Evolutionary conservation across 805 yeast genomes (phyloP), one percentile per base, ranked within the genome.

Genomic region (Ogataea naganishii): DNA sequence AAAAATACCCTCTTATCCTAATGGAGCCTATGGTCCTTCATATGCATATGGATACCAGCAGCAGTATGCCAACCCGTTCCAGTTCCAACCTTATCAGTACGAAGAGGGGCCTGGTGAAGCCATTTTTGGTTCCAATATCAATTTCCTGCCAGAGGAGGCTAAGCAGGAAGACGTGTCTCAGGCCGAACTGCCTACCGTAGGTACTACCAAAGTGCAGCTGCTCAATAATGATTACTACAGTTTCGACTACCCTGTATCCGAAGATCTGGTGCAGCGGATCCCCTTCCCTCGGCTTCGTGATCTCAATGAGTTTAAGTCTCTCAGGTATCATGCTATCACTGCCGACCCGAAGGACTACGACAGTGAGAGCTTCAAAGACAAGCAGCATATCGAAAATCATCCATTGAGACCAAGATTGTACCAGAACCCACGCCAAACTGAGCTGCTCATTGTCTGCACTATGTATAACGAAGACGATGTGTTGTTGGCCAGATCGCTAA

Each of bases 251-350:
- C 94, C 94, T 13, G 84, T 84, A 3, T 77, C 94, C 12, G 62
- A 68, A 14, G 68, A 72, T 33, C 62, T 84, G 31, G 53, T 77
- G 18, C 49, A 32, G 62, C 69, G 49, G 67, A 62, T 51, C 31
- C 68, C 46, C 38, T 37, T 69, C 66, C 26, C 58, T 55, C 46
- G 62, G 58, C 39, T 57, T 49, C 44, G 36, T 14, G 29, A 43
- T 23, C 30, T 52, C 39, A 38, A 63, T 44, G 63, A 60, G 77
- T 80, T 80, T 66, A 72, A 75, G 11, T 83, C 80, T 47, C 71
- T 89, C 78, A 70, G 97, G 49, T 89, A 89, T 55, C 83, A 89
- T 36, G 96, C 95, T 1, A 85, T 82, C 8, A 89, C 97, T 1
- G 80, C 95, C 48, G 95, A 89, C 38, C 96, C 96, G 1, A 68